Conservation (phyloP, 2,329 filamentous ascomycete species). For the Xylogone sp. region DNA sequence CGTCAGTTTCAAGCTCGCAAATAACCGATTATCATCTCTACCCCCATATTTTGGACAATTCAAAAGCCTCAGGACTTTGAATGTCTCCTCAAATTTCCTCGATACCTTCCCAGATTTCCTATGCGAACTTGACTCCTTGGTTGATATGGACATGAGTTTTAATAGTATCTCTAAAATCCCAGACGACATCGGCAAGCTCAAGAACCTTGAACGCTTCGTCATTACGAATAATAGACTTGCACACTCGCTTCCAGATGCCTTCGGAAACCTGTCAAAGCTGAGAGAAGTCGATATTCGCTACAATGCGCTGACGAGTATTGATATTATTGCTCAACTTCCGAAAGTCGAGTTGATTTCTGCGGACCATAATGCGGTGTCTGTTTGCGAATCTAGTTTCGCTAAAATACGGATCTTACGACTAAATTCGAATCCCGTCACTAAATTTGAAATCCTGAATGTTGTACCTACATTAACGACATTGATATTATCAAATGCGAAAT, state of each 20-base stretch:
- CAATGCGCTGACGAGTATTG: conserved; percentile 84
- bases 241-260: conserved; percentile 68
- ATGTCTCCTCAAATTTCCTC: conserved; percentile 91
- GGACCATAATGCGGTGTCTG: conserved; percentile 89
- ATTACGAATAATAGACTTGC: conserved; percentile 92
- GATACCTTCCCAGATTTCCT: conserved; percentile 82
- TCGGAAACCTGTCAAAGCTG: conserved; percentile 70
- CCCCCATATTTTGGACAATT: conserved; percentile 83
- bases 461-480: conserved; percentile 81
- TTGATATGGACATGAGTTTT: conserved; percentile 95
- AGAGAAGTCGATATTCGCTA: conserved; percentile 94
- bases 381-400: conserved; percentile 85
- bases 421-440: conserved; percentile 93
- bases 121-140: conserved; percentile 74
- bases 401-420: conserved; percentile 80
- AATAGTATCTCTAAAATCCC: conserved; percentile 81
- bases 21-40: conserved; percentile 79
- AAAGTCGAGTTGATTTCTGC: conserved; percentile 84
- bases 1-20: conserved; percentile 87
- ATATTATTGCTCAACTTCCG: conserved; percentile 79
- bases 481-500: conserved; percentile 86
- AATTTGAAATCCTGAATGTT: conserved; percentile 76
- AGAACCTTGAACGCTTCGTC: conserved; percentile 80
- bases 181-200: conserved; percentile 71
- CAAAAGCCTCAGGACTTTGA: conserved; percentile 73